Evolutionary conservation across 2,329 filamentous ascomycete genomes (phyloP).

Genomic region (Sporothrix protearum): DNA sequence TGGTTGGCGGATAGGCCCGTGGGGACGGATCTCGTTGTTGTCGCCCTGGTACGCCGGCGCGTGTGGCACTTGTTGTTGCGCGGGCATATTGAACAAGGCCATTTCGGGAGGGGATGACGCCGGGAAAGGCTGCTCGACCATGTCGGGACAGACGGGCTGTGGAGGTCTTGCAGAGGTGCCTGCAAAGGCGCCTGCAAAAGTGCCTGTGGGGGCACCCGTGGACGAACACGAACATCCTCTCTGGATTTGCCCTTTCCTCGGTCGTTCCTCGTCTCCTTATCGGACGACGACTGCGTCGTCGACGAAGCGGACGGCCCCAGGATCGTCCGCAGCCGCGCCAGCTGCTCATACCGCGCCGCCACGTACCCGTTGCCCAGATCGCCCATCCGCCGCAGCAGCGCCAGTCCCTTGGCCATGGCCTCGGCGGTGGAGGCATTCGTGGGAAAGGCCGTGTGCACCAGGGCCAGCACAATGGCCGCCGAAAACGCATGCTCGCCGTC

Average conservation of each 20-base stretch:
- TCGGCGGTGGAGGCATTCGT: constrained; percentile 41
- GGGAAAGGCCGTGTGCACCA: constrained; percentile 53
- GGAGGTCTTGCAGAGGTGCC: neutral
- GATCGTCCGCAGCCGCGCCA: constrained; percentile 28
- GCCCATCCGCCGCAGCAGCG: constrained; percentile 49
- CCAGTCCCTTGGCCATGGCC: constrained; percentile 44
- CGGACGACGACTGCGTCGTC: neutral
- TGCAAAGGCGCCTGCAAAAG: neutral
- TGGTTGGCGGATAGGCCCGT: neutral
- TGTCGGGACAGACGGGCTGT: neutral
- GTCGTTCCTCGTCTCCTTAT: neutral
- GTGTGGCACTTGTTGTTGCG: too few relatives aligned
- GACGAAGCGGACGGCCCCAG: neutral
- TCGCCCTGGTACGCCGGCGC: neutral
- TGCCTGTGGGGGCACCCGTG: too few relatives aligned
- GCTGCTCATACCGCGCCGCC: constrained; percentile 36
- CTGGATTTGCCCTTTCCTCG: neutral
- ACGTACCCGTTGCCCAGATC: constrained; percentile 52
- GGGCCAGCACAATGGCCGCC: constrained; percentile 51
- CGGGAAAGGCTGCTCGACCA: neutral
- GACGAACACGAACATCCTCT: too few relatives aligned
- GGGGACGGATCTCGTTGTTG: neutral
- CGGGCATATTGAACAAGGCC: neutral
- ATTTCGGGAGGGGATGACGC: neutral
- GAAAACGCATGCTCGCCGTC: constrained; percentile 56